Evolutionary conservation across 805 yeast genomes (phyloP), one percentile per base, ranked within the genome.

Genomic region (Ogataea corticis): DNA sequence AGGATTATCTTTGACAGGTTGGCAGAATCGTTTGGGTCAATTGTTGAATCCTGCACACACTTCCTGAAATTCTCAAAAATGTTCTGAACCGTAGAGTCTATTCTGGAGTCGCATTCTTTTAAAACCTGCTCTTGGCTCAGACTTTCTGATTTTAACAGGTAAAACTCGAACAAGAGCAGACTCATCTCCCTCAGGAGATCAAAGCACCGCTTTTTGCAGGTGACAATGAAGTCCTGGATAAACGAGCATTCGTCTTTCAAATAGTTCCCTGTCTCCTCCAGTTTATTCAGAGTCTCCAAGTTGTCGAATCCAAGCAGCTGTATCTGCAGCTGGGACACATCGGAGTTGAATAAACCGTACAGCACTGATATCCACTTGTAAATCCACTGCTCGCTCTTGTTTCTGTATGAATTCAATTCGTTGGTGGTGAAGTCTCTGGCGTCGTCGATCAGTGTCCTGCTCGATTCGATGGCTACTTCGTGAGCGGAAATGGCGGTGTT

Each of bases 281-380:
- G 48, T 7, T 46, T 35, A 13, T 49, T 45, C 35, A 61, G 23
- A n/a, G 58, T 54, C 16, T 49, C 51, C 13, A 62, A 39, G 17
- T 52, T 47, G 17, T 57, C 58, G 33, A 56, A 36, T 1, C 65
- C 66, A 15, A 58, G 49, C 12, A 61, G 33, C 29, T 61, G 65
- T 21, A 51, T 36, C 28, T 60, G 61, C 13, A 62, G 38, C 31
- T 55, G 56, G 10, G 50, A 36, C n/a, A 60, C 47, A 9, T 54
- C 58, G 10, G 65, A 50, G 30, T 54, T 56, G 38, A 60, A 57
- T 5, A 63, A 38, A 1, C 66, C 60, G 44, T 57, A 63, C 1
- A 62, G 44, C 2, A 55, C 56, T 0, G 67, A 60, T 29, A 61
- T 51, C 66, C 67, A 63, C n/a, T 51, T 50, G 25, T 48, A 58